Evolutionary conservation across 306 rosid species (phyloP).

Genomic region (Elaeagnus macrophylla): DNA sequence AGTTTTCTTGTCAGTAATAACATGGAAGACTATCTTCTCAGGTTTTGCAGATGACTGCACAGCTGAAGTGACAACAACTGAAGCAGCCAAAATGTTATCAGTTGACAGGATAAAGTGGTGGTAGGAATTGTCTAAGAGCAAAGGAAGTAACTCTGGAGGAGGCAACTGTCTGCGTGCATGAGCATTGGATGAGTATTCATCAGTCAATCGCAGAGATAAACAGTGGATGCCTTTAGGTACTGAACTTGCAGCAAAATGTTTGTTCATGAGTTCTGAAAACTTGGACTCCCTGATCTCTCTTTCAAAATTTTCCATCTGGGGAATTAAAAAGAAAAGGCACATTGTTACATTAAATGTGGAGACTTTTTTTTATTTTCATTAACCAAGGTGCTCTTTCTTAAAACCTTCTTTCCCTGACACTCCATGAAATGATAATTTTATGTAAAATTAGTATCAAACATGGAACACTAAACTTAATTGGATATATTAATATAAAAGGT

Average conservation of each 20-base stretch:
- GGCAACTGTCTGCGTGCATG: conserved; percentile 97
- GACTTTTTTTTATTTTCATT: background rate
- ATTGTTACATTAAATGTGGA: conserved; percentile 4
- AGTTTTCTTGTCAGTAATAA: conserved; percentile 95
- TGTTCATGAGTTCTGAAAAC: conserved; percentile 86
- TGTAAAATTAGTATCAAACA: no score
- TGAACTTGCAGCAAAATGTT: conserved; percentile 94
- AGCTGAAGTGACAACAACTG: conserved; percentile 90
- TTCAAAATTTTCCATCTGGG: conserved; percentile 91
- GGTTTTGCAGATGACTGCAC: conserved; percentile 74
- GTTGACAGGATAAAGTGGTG: conserved; percentile 85
- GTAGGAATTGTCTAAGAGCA: conserved; percentile 74
- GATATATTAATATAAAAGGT: no score
- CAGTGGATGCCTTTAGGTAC: conserved; percentile 95
- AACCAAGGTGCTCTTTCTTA: background rate
- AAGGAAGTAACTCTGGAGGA: conserved; percentile 83
- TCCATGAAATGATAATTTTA: no score
- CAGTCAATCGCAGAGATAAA: conserved; percentile 90
- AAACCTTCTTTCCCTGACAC: background rate
- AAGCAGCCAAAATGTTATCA: conserved; percentile 95
- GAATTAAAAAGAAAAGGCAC: conserved; percentile 14
- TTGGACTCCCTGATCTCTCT: conserved; percentile 70
- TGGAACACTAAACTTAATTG: no score
- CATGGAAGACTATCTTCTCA: conserved; percentile 85
- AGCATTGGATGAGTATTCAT: conserved; percentile 97